These are phyloP conservation scores for Cercospora nicotianae DNA, from an alignment of 2,329 filamentous ascomycete genomes.

Conservation along the genomic window DNA sequence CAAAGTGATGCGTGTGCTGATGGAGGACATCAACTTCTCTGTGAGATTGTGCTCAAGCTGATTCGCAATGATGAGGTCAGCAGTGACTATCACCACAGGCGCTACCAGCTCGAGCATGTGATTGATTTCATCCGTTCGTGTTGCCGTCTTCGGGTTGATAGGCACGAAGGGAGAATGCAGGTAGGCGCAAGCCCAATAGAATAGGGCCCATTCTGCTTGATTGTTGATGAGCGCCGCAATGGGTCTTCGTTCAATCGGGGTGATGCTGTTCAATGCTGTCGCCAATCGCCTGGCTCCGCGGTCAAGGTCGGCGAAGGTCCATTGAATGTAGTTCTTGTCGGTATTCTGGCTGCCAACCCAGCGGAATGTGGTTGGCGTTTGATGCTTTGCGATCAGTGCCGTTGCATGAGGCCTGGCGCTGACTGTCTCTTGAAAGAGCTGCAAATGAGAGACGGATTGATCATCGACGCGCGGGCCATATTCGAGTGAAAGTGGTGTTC, in stretches of 20 bases:
- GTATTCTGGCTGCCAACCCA: slow-evolving; percentile 36
- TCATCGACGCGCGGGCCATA: slow-evolving; percentile 31
- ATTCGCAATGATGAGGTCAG: slow-evolving; percentile 31
- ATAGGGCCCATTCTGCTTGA: slow-evolving; percentile 39
- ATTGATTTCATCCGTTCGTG: slow-evolving; percentile 34
- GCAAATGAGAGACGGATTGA: slow-evolving; percentile 34
- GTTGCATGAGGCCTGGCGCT: slow-evolving; percentile 33
- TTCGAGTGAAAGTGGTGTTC: slow-evolving; percentile 31
- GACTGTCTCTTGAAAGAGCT: slow-evolving; percentile 37
- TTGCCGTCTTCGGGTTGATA: slow-evolving; percentile 37
- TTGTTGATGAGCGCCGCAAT: slow-evolving; percentile 37
- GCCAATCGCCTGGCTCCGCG: slow-evolving; percentile 36
- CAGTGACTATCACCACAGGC: slow-evolving; percentile 33
- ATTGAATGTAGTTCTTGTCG: slow-evolving; percentile 34
- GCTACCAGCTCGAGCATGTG: slow-evolving; percentile 36
- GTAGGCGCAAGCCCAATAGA: slow-evolving; percentile 39
- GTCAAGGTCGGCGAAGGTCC: slow-evolving; percentile 37
- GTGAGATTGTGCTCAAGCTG: slow-evolving; percentile 35
- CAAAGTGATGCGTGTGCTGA: slow-evolving; percentile 31
- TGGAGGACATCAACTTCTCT: slow-evolving; percentile 29
- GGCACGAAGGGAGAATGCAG: slow-evolving; percentile 37
- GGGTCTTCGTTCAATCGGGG: slow-evolving; percentile 36
- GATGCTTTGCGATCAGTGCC: slow-evolving; percentile 36
- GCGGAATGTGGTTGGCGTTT: slow-evolving; percentile 32
- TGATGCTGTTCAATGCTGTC: slow-evolving; percentile 34